A percentile compares a stretch with the other conserved stretches of the same genome.
These are phyloP conservation scores for Turnera subulata DNA, from an alignment of 345 rosid genomes.

Conservation along the genomic window DNA sequence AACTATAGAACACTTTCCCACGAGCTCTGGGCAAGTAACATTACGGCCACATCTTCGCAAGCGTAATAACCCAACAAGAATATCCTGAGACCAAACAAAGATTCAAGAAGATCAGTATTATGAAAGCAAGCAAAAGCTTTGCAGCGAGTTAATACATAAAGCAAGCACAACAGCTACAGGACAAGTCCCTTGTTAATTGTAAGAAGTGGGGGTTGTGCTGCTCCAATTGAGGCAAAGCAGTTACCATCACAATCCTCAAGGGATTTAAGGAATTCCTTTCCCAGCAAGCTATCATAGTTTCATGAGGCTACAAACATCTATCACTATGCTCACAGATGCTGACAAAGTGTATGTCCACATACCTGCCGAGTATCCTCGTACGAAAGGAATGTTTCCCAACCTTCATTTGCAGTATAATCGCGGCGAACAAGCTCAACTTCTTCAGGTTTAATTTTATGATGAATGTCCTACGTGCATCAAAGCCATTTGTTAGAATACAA, in stretches of 20 bases:
- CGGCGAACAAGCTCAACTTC: conserved; percentile 99
- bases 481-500: background rate
- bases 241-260: background rate
- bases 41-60: conserved; percentile 84
- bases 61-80: conserved; percentile 90
- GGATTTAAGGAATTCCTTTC: conserved; percentile 1
- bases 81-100: conserved; percentile 60
- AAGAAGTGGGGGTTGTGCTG: too few species aligned
- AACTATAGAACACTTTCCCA: conserved; percentile 83
- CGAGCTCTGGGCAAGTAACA: conserved; percentile 84
- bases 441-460: conserved; percentile 91
- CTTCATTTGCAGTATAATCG: conserved; percentile 95
- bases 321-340: background rate
- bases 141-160: background rate
- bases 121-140: conserved; percentile 1
- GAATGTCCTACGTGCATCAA: conserved; percentile 66
- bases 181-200: background rate
- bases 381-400: conserved; percentile 98
- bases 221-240: too few species aligned
- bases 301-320: background rate
- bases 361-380: conserved; percentile 97
- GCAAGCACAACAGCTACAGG: conserved; percentile 3
- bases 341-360: conserved; percentile 11
- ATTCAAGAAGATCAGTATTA: background rate
- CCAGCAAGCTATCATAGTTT: background rate